A percentile compares a stretch with the other conserved stretches of the same genome.
These are phyloP conservation scores for Candida mesenterica DNA, from an alignment of 1,139 yeast genomes.

Conservation along the genomic window DNA sequence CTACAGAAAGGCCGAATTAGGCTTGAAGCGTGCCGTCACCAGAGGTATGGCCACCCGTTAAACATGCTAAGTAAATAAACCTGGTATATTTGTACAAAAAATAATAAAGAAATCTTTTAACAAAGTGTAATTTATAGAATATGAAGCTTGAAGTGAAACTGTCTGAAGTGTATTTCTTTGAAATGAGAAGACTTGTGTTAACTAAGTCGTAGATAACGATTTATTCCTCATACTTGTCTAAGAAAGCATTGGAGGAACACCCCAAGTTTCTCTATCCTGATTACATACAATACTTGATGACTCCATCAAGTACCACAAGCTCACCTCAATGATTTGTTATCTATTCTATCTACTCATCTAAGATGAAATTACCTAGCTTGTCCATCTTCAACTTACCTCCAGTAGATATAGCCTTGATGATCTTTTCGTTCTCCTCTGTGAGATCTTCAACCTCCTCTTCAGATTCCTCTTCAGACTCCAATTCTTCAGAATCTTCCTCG, in stretches of 20 bases:
- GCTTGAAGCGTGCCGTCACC: slow-evolving; percentile 98
- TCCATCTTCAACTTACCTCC: slow-evolving; percentile 73
- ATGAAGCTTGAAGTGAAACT: too few relatives aligned
- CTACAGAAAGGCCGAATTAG: slow-evolving; percentile 98
- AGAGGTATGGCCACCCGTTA: slow-evolving; percentile 99
- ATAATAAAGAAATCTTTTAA: slow-evolving; percentile 19
- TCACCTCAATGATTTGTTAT: too few relatives aligned
- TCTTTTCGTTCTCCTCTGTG: slow-evolving; percentile 67
- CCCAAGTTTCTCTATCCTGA: too few relatives aligned
- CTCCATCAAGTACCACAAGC: too few relatives aligned
- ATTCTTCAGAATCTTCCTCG: slow-evolving; percentile 30
- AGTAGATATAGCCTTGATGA: slow-evolving; percentile 61
- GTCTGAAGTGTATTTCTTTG: too few relatives aligned
- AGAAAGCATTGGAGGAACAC: too few relatives aligned
- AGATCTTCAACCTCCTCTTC: slow-evolving; percentile 33
- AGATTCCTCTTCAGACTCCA: slow-evolving; percentile 24
- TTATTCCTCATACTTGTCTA: too few relatives aligned
- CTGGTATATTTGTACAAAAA: slow-evolving; percentile 19
- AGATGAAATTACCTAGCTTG: slow-evolving; percentile 73
- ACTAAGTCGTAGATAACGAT: too few relatives aligned
- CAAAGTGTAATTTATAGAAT: too few relatives aligned
- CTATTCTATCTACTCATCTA: slow-evolving; percentile 38
- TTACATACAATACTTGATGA: too few relatives aligned
- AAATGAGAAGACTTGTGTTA: too few relatives aligned
- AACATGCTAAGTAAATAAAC: slow-evolving; percentile 24